Evolutionary conservation across 768 basidiomycete species (phyloP), one percentile per base, ranked within the genome.

Genomic region (Termitomyces sp.): DNA sequence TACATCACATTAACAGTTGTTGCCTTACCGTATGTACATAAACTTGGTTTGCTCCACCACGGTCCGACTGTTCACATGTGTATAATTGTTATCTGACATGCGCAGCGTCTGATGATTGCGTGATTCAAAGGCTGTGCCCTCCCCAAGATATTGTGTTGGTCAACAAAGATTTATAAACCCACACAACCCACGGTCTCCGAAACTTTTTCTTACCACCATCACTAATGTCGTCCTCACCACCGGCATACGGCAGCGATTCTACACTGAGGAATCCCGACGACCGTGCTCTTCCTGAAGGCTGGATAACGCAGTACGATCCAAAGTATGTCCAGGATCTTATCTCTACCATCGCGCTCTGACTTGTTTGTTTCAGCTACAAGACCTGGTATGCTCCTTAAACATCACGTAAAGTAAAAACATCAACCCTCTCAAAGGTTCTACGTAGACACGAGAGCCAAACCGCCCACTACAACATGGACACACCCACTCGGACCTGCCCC

Each of bases 281-380:
- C 12, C 79, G 88, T 52, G 71, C 74, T 4, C 76, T 90, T 1
- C 88, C 88, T 10, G 71, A 71, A 1, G 89, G 89, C 39, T 91
- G 88, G 88, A 73, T 81, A 17, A 70, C 78, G 17, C 85, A 88
- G 58, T 91, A 75, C 63, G 88, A 91, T 62, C 46, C 65, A 53
- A 85, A 83, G 89, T 89, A 64, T 47, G 84, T 77, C 39, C 9
- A 1, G 46, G n/a, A 55, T 64, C 62, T 64, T 61, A 64, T 70
- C n/a, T n/a, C n/a, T n/a, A n/a, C n/a, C n/a, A n/a, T n/a, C n/a
- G n/a, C n/a, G n/a, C n/a, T n/a, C n/a, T n/a, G n/a, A n/a, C n/a
- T n/a, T n/a, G n/a, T n/a, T n/a, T n/a, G n/a, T n/a, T n/a, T n/a
- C 65, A 86, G 85, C 52, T 89, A 89, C 65, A 79, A 76, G 60